Conservation (phyloP, 2,329 filamentous ascomycete species). For the Hypoxylon sp. region DNA sequence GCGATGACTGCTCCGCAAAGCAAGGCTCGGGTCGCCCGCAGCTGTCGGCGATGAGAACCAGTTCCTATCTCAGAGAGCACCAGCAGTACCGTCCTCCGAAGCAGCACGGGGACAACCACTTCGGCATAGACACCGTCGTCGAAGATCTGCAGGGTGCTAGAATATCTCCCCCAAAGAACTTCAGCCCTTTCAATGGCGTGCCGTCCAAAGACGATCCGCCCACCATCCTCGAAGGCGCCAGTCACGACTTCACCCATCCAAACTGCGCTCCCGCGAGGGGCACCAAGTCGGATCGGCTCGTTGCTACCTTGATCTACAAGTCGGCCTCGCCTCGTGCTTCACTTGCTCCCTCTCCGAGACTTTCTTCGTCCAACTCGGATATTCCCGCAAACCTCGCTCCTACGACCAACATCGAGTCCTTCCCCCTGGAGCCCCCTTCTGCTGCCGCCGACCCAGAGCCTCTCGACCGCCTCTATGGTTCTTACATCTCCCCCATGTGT, state of each 20-base stretch:
- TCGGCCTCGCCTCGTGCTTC: conserved; percentile 44
- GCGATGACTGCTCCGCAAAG: conserved; percentile 39
- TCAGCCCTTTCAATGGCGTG: conserved; percentile 65
- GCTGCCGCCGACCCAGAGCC: conserved; percentile 62
- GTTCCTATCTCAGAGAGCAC: conserved; percentile 69
- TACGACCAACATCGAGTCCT: conserved; percentile 63
- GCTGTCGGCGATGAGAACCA: conserved; percentile 63
- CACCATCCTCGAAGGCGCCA: conserved; percentile 68
- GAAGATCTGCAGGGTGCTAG: conserved; percentile 58
- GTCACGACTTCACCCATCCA: conserved; percentile 68
- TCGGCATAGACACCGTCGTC: conserved; percentile 71
- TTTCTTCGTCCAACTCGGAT: conserved; percentile 50
- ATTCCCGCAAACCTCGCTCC: conserved; percentile 66
- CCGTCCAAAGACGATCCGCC: conserved; percentile 66
- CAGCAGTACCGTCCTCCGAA: conserved; percentile 68
- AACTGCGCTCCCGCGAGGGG: conserved; percentile 66
- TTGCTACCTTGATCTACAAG: conserved; percentile 72
- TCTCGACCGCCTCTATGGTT: conserved; percentile 71
- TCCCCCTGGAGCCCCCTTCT: conserved; percentile 67
- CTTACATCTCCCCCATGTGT: conserved; percentile 70
- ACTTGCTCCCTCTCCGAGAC: conserved; percentile 47
- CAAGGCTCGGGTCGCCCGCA: conserved; percentile 53
- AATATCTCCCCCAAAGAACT: conserved; percentile 51
- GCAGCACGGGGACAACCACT: conserved; percentile 59
- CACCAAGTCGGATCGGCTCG: conserved; percentile 57